Conservation (phyloP, 345 rosid genomes). For the Lumnitzera racemosa region DNA sequence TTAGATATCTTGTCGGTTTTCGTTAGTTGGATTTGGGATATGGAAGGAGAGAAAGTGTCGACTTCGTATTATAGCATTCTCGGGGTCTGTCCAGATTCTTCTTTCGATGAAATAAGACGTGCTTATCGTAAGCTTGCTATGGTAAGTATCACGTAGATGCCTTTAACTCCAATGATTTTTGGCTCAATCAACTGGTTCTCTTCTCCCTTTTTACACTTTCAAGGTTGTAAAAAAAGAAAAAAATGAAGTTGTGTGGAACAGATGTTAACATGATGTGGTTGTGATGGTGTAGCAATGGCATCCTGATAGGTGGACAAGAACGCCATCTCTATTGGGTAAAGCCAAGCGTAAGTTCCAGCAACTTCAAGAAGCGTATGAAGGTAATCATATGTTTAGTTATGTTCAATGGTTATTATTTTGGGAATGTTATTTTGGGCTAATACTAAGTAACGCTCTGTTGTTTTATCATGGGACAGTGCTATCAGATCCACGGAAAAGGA, state of each 20-base stretch:
- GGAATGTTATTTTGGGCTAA: background rate
- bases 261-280: background rate
- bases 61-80: constrained; percentile 39
- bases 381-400: constrained; percentile 8
- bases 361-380: constrained; percentile 59
- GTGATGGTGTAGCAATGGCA: constrained; percentile 43
- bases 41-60: constrained; percentile 18
- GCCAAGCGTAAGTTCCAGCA: constrained; percentile 53
- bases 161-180: background rate
- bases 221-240: too few relatives aligned
- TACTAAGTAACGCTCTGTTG: background rate
- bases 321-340: constrained; percentile 30
- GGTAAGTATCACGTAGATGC: constrained; percentile 20
- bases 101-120: constrained; percentile 34
- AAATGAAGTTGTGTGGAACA: too few relatives aligned
- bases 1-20: too few relatives aligned
- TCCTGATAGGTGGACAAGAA: constrained; percentile 48
- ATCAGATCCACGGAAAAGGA: constrained; percentile 41
- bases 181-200: background rate
- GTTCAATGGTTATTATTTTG: background rate
- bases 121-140: constrained; percentile 58
- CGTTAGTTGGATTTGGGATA: too few relatives aligned
- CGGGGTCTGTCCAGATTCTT: constrained; percentile 30
- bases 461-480: constrained; percentile 20
- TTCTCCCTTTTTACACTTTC: too few relatives aligned